Evolutionary conservation across 306 rosid genomes (phyloP).

Genomic region (Spatholobus suberectus): DNA sequence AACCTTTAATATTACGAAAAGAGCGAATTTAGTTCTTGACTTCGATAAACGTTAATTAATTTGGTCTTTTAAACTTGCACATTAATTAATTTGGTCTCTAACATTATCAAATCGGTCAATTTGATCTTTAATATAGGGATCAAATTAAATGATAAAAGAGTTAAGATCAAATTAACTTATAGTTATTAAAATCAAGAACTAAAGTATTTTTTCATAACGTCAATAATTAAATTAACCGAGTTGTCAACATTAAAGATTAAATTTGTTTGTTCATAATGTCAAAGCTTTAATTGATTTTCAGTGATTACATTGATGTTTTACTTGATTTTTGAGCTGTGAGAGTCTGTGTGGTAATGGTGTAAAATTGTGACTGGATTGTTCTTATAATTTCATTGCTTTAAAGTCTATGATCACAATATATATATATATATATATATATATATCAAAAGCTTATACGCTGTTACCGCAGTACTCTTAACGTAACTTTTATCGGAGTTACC

Average conservation of each 20-base stretch:
- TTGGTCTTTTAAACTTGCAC: neutral
- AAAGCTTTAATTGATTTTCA: neutral
- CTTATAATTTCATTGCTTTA: neutral
- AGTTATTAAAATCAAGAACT: neutral
- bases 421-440: conserved; percentile 1
- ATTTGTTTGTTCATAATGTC: neutral
- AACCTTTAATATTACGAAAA: neutral
- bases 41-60: no score
- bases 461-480: neutral
- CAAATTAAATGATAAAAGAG: neutral
- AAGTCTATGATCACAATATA: neutral
- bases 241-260: neutral
- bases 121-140: neutral
- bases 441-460: neutral
- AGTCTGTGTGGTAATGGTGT: neutral
- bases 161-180: neutral
- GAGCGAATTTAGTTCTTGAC: neutral
- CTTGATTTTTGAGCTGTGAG: neutral
- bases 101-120: neutral
- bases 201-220: neutral
- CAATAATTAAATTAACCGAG: neutral
- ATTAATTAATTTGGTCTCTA: neutral
- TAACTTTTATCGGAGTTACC: no score
- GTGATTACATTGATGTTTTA: neutral
- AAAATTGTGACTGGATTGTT: neutral